Percentiles rank a stretch among this genome's conserved stretches.
phyloP scores from a whole-genome alignment of 176 grass and related monocot genomes.

The Pontederia paniculata region DNA sequence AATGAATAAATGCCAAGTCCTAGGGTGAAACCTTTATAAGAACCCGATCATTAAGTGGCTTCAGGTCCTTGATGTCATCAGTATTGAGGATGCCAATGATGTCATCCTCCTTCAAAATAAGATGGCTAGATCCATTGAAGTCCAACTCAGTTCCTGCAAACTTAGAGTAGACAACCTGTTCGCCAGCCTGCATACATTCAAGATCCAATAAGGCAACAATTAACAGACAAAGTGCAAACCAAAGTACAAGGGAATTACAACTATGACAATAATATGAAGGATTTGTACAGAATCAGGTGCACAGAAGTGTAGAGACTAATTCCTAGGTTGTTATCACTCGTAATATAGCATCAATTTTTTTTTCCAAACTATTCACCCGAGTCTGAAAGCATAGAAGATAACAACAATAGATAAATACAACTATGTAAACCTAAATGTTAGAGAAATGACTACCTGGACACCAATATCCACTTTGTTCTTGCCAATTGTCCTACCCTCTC shows the following conservation, averaged over 20 bases:
- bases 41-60: slow-evolving; percentile 55
- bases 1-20: not conserved
- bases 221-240: too few species aligned
- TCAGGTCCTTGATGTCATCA: slow-evolving; percentile 58
- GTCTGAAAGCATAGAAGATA: not conserved
- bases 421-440: not conserved
- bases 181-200: slow-evolving; percentile 31
- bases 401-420: slow-evolving; percentile 7
- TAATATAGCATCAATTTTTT: too few species aligned
- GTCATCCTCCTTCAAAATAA: slow-evolving; percentile 75
- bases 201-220: not conserved
- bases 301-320: too few species aligned
- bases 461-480: slow-evolving; percentile 45
- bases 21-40: slow-evolving; percentile 52
- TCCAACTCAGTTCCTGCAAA: slow-evolving; percentile 83
- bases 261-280: too few species aligned
- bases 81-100: slow-evolving; percentile 64
- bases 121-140: slow-evolving; percentile 61
- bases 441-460: slow-evolving; percentile 45
- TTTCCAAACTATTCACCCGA: not conserved
- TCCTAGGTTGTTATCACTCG: too few species aligned
- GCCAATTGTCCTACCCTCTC: slow-evolving; percentile 53
- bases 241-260: too few species aligned
- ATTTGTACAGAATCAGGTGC: too few species aligned
- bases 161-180: slow-evolving; percentile 60